Evolutionary conservation across 257 asterid genomes (phyloP).

Genomic region (Primulina eburnea): DNA sequence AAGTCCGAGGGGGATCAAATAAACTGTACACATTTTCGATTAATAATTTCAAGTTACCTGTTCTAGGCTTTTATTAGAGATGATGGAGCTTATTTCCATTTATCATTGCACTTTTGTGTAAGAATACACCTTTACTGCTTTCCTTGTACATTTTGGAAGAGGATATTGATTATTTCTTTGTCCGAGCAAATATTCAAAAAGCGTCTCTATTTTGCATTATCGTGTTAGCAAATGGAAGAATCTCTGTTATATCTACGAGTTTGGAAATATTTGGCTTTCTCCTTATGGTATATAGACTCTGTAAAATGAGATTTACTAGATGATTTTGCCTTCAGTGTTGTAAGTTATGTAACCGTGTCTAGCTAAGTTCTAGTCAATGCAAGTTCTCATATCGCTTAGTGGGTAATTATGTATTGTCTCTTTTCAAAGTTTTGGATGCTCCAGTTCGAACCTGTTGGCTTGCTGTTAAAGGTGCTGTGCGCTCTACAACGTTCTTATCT

Average conservation of each 20-base stretch:
- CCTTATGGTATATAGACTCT: background rate
- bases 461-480: slow-evolving; percentile 87
- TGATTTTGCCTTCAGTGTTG: slow-evolving; percentile 5
- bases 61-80: background rate
- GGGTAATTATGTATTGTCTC: slow-evolving; percentile 5
- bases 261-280: slow-evolving; percentile 3
- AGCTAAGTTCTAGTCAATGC: slow-evolving; percentile 4
- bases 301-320: slow-evolving; percentile 8
- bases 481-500: slow-evolving; percentile 91
- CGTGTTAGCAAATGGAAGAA: slow-evolving; percentile 1
- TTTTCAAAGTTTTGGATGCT: slow-evolving; percentile 76
- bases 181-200: too few relatives aligned
- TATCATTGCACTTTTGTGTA: background rate
- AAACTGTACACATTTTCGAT: background rate
- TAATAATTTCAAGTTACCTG: background rate
- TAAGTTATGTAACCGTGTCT: background rate
- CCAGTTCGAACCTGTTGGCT: slow-evolving; percentile 85
- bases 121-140: slow-evolving; percentile 8
- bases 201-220: slow-evolving; percentile 12
- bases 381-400: background rate
- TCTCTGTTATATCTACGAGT: background rate
- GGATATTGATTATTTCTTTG: background rate
- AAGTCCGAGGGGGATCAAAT: background rate
- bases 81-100: background rate
- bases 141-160: background rate